Conservation (phyloP, 2,329 filamentous ascomycete genomes). For the Blumeria hordei region DNA sequence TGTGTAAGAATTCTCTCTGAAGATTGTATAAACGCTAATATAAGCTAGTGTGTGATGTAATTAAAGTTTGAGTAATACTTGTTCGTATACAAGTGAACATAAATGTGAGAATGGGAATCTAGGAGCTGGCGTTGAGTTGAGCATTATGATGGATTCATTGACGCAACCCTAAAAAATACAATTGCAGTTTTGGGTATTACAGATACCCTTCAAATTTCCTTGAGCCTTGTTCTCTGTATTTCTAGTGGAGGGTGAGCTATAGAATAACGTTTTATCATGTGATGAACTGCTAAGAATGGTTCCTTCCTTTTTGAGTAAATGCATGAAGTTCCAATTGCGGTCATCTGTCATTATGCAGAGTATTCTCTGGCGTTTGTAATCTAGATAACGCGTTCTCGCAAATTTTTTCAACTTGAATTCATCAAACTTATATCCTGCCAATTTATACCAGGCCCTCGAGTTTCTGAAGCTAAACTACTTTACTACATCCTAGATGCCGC, state of each 20-base stretch:
- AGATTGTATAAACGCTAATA: not conserved
- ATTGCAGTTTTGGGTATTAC: not conserved
- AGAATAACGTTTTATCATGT: not conserved
- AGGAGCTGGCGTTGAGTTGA: not conserved
- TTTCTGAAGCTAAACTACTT: not conserved
- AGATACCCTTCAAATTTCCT: not conserved
- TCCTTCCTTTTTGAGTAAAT: not conserved
- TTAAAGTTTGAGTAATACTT: not conserved
- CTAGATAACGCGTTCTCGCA: too few relatives aligned
- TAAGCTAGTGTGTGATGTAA: not conserved
- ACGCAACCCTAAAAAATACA: not conserved
- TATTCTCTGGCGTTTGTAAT: too few relatives aligned
- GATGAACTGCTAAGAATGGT: not conserved
- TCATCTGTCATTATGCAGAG: too few relatives aligned
- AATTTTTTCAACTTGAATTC: too few relatives aligned
- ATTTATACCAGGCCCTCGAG: too few relatives aligned
- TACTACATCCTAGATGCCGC: not conserved
- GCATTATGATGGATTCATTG: not conserved
- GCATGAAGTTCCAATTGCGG: not conserved
- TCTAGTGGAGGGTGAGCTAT: not conserved
- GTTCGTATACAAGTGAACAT: not conserved
- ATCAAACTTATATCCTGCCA: too few relatives aligned
- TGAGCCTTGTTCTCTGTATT: not conserved
- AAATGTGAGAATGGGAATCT: not conserved
- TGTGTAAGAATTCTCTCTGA: constrained; percentile 33